phyloP scores from a whole-genome alignment of 2,329 filamentous ascomycete genomes.

The Nigrospora sphaerica region DNA sequence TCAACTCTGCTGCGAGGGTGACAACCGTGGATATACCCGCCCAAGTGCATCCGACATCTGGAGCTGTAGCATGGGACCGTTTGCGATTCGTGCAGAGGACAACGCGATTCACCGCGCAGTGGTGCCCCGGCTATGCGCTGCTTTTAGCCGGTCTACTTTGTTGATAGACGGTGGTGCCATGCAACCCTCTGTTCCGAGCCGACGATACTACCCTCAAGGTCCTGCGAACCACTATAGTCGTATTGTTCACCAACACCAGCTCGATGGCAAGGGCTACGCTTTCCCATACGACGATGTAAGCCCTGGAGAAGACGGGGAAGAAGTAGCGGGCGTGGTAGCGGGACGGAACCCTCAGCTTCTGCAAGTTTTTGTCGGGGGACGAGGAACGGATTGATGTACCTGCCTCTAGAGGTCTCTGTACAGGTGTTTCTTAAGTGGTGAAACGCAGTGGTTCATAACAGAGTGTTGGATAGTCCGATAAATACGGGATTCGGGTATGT shows the following conservation, averaged over 20 bases:
- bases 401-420: too few species aligned
- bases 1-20: constrained; percentile 30
- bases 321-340: constrained; percentile 46
- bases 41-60: constrained; percentile 34
- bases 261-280: constrained; percentile 54
- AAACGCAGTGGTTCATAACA: too few species aligned
- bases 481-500: too few species aligned
- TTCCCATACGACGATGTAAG: constrained; percentile 67
- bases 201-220: constrained; percentile 34
- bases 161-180: constrained; percentile 36
- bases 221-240: constrained; percentile 50
- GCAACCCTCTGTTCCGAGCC: constrained; percentile 30
- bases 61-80: constrained; percentile 42
- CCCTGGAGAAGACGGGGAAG: constrained; percentile 36
- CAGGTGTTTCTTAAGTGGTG: too few species aligned
- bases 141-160: constrained; percentile 38
- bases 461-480: too few species aligned
- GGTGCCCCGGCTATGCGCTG: constrained; percentile 41
- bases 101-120: constrained; percentile 33
- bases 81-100: constrained; percentile 26
- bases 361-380: neutral
- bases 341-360: constrained; percentile 28
- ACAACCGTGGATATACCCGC: constrained; percentile 22
- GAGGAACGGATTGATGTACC: neutral
- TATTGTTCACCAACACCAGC: constrained; percentile 52